These are phyloP conservation scores for Allantophomopsis lycopodina DNA, from an alignment of 2,329 filamentous ascomycete species.

Conservation along the genomic window DNA sequence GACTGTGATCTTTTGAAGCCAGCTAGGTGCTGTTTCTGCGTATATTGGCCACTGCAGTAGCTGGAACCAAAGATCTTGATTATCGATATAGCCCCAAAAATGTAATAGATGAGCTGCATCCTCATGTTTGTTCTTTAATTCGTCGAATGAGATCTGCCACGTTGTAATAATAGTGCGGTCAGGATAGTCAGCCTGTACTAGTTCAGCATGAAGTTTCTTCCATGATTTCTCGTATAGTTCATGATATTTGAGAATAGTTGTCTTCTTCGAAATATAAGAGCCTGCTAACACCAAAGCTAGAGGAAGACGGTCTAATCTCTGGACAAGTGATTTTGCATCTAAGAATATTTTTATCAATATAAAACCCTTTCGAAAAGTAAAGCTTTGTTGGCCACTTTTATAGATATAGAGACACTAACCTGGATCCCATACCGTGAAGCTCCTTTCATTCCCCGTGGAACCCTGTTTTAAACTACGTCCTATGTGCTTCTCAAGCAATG, in stretches of 20 bases:
- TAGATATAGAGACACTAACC: constrained; percentile 2
- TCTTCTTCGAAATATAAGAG: constrained; percentile 24
- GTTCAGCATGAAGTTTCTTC: constrained; percentile 18
- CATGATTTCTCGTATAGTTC: constrained; percentile 23
- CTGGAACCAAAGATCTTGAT: constrained; percentile 29
- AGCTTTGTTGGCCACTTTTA: not conserved
- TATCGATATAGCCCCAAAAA: constrained; percentile 27
- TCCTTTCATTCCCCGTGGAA: constrained; percentile 4
- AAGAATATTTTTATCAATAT: constrained; percentile 4
- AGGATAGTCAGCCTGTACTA: constrained; percentile 25
- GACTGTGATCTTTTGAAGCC: constrained; percentile 8
- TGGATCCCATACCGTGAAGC: constrained; percentile 3
- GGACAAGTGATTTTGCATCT: constrained; percentile 4
- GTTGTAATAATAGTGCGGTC: constrained; percentile 19
- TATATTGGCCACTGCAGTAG: constrained; percentile 21
- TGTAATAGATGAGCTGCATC: constrained; percentile 20
- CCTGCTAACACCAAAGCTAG: constrained; percentile 32
- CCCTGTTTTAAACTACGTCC: constrained; percentile 4
- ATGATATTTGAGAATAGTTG: constrained; percentile 27
- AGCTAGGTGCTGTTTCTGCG: constrained; percentile 5
- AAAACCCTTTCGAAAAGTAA: too few relatives aligned
- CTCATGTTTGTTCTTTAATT: constrained; percentile 17
- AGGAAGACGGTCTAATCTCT: constrained; percentile 26
- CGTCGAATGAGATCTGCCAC: constrained; percentile 23
- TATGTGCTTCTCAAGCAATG: constrained; percentile 2